Base-by-base conservation (phyloP, 2,329 filamentous ascomycete genomes). In the Truncatella angustata region DNA sequence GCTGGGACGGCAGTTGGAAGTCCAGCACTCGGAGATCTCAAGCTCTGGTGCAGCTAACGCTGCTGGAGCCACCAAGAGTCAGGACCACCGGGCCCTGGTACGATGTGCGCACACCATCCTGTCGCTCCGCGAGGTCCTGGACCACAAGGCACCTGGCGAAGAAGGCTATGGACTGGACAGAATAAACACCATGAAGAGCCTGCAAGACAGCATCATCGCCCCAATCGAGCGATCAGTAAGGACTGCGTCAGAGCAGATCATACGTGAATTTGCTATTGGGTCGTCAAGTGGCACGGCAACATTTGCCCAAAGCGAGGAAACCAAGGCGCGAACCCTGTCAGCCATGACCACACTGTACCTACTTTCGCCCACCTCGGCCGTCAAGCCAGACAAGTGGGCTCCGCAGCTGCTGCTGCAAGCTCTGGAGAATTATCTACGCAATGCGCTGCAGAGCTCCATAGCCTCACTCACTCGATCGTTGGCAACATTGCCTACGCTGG, bases 231-330 rank as follows among this genome's bases (percentile, higher is more conserved):
- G 85, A 34, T 84, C 81, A 18, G 79, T 96, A n/a, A 79, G 84
- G 46, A 84, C 85, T 43, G 80, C 84, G 37, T 85, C 90, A 5
- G 88, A 95, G 69, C 86, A 91, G 60, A 83, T 90, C 47, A 78
- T 96, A 51, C 84, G 89, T 57, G 90, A 95, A 60, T 97, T 97
- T 67, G 87, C 88, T 24, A 81, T 96, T 70, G 86, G 82, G 12
- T 69, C 70, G 0, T 69, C 72, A 4, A 70, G 78, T 1, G 66
- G 68, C 37, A 74, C 72, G 4, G 73, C 77, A n/a, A 84, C 83
- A 1, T 87, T 84, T 62, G 72, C 80, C 0, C 82, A 86, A 61
- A 76, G 74, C 10, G 90, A 96, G 61, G 91, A 96, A 58, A 87
- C 85, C 35, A 89, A 87, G 66, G 79, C 85, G 2, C 80, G 85